phyloP scores from a whole-genome alignment of 257 asterid genomes.

The Nicotiana tabacum region DNA sequence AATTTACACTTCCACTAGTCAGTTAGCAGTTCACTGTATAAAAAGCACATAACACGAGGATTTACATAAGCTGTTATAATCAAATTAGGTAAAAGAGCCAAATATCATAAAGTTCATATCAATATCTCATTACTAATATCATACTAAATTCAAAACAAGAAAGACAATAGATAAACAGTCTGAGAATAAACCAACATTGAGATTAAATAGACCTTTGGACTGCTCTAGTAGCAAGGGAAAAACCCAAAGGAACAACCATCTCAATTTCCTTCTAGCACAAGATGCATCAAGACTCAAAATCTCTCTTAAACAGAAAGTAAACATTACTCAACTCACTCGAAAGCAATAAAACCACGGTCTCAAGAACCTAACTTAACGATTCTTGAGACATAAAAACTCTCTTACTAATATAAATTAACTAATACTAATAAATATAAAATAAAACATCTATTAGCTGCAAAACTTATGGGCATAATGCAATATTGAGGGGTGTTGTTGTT shows the following conservation, averaged over 20 bases:
- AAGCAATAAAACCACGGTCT: constrained; percentile 13
- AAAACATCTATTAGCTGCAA: constrained; percentile 44
- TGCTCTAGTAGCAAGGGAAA: constrained; percentile 71
- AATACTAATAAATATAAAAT: not conserved
- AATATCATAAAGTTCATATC: not conserved
- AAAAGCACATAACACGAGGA: not conserved
- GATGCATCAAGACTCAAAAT: not conserved
- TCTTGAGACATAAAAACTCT: constrained; percentile 19
- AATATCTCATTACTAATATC: not conserved
- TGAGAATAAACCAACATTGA: not conserved
- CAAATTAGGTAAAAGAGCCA: not conserved
- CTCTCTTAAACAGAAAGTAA: constrained; percentile 18
- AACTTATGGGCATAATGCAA: constrained; percentile 77
- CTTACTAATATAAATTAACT: constrained; percentile 13
- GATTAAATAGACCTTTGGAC: constrained; percentile 36
- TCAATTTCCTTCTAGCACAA: not conserved
- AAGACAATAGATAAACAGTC: not conserved
- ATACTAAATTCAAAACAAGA: not conserved
- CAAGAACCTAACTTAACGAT: constrained; percentile 21
- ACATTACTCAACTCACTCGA: constrained; percentile 17
- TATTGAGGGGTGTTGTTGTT: constrained; percentile 45
- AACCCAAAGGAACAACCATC: constrained; percentile 40
- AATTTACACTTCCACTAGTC: not conserved
- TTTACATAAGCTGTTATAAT: not conserved
- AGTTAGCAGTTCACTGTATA: not conserved